A percentile compares a stretch with the other conserved stretches of the same genome.
phyloP scores from a whole-genome alignment of 192 early-diverging fungal genomes.

The Dissophora ornata region DNA sequence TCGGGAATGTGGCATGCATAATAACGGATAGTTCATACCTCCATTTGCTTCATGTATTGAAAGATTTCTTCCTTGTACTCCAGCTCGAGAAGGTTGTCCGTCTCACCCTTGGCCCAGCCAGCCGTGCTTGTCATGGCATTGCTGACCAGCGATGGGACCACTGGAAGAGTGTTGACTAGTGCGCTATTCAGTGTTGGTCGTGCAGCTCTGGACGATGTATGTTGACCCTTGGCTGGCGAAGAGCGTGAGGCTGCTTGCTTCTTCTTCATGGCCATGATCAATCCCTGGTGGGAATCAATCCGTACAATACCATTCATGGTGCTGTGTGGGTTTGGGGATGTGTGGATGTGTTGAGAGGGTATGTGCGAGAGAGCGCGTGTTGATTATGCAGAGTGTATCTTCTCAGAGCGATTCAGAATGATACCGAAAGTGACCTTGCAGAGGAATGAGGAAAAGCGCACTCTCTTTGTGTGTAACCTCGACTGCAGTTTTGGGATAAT shows the following conservation, averaged over 20 bases:
- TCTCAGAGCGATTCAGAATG: constrained; percentile 16
- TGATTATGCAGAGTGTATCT: background rate
- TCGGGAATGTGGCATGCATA: too few relatives aligned
- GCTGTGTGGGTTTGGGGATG: constrained; percentile 8
- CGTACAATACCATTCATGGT: constrained; percentile 52
- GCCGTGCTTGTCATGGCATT: constrained; percentile 48
- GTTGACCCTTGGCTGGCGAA: constrained; percentile 26
- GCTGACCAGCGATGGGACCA: constrained; percentile 36
- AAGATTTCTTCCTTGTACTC: constrained; percentile 56
- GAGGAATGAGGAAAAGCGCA: too few relatives aligned
- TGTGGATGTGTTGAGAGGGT: constrained; percentile 1
- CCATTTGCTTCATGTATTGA: constrained; percentile 57
- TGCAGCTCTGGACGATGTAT: constrained; percentile 18
- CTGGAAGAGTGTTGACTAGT: constrained; percentile 10
- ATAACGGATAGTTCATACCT: too few relatives aligned
- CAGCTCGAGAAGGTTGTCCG: constrained; percentile 42
- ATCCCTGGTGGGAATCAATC: constrained; percentile 49
- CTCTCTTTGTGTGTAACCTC: too few relatives aligned
- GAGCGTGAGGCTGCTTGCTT: constrained; percentile 29
- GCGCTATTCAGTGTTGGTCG: constrained; percentile 21
- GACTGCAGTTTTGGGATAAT: too few relatives aligned
- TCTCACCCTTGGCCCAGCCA: constrained; percentile 47
- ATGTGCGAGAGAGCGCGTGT: background rate
- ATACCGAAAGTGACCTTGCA: too few relatives aligned
- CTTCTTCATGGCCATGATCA: constrained; percentile 41